A percentile compares a stretch with the other conserved stretches of the same genome.
Evolutionary conservation across 306 rosid genomes (phyloP).

Genomic region (Geum urbanum): DNA sequence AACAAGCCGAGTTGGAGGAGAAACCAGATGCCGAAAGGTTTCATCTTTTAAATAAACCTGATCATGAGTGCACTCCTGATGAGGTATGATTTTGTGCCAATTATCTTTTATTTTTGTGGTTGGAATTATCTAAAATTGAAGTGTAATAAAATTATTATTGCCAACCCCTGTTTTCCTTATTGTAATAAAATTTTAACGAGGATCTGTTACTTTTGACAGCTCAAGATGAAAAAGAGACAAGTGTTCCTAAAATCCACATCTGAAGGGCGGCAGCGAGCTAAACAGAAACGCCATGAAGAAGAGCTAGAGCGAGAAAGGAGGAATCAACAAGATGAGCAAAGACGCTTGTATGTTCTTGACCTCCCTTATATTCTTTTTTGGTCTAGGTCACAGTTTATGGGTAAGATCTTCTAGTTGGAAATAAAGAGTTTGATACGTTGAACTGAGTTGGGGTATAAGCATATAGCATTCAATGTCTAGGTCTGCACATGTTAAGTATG

Average conservation of each 20-base stretch:
- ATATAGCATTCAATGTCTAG: not conserved
- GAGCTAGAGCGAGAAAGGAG: slow-evolving; percentile 71
- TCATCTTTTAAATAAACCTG: slow-evolving; percentile 73
- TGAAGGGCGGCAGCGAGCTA: slow-evolving; percentile 84
- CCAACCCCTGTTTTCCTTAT: not conserved
- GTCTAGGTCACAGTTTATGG: slow-evolving; percentile 2
- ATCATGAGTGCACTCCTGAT: slow-evolving; percentile 70
- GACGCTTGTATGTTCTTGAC: slow-evolving; percentile 54
- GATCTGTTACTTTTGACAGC: slow-evolving; percentile 41
- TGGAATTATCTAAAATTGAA: not conserved
- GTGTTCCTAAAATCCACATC: slow-evolving; percentile 82
- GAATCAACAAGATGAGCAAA: slow-evolving; percentile 75
- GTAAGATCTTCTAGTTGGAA: slow-evolving; percentile 6
- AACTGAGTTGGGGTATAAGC: slow-evolving; percentile 7
- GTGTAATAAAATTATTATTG: not conserved
- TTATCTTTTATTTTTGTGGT: slow-evolving; percentile 13
- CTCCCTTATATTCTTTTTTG: not conserved
- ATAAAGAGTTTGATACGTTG: not conserved
- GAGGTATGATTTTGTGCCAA: slow-evolving; percentile 55
- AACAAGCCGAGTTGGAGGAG: slow-evolving; percentile 67
- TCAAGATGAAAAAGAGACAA: slow-evolving; percentile 74
- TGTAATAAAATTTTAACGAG: not conserved
- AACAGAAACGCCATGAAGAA: slow-evolving; percentile 75
- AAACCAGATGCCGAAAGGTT: slow-evolving; percentile 58
- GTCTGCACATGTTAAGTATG: slow-evolving; percentile 17